Evolutionary conservation across 2,329 filamentous ascomycete species (phyloP).

Genomic region (Lecanoromycetidae sp.): DNA sequence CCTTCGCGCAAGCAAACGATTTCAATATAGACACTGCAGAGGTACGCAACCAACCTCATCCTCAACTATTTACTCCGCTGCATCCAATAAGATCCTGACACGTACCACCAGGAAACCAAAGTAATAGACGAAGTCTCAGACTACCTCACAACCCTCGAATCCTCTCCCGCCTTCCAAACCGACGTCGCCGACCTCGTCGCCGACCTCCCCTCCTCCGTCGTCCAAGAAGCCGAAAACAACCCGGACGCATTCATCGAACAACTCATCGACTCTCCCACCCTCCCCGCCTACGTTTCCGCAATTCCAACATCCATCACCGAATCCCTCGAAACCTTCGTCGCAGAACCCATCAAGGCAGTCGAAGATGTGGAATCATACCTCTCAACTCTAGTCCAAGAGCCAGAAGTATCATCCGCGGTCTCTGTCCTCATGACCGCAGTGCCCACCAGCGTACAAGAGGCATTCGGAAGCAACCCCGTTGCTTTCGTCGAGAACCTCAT

Average conservation of each 20-base stretch:
- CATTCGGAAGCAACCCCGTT: not conserved
- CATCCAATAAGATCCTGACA: not conserved
- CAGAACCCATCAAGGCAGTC: slow-evolving; percentile 1
- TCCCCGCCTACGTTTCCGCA: not conserved
- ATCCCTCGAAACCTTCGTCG: slow-evolving; percentile 1
- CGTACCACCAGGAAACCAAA: not conserved
- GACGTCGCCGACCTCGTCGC: slow-evolving; percentile 1
- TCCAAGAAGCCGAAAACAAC: slow-evolving; percentile 1
- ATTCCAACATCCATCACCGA: slow-evolving; percentile 1
- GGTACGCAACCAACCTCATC: not conserved
- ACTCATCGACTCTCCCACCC: not conserved
- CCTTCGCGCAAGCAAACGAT: not conserved
- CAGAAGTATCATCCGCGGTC: not conserved
- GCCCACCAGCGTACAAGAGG: slow-evolving; percentile 4
- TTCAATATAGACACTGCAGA: slow-evolving; percentile 6
- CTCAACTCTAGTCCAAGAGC: slow-evolving; percentile 1
- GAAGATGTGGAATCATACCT: slow-evolving; percentile 1
- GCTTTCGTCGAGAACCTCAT: slow-evolving; percentile 4
- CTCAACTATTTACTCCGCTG: not conserved
- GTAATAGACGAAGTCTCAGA: not conserved
- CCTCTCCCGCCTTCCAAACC: slow-evolving; percentile 8
- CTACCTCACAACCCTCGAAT: slow-evolving; percentile 3
- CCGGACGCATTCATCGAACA: slow-evolving; percentile 1
- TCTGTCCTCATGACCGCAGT: not conserved
- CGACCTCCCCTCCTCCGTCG: not conserved